Base-by-base conservation (phyloP, 1,139 yeast species). In the Magnusiomyces clavatus region DNA sequence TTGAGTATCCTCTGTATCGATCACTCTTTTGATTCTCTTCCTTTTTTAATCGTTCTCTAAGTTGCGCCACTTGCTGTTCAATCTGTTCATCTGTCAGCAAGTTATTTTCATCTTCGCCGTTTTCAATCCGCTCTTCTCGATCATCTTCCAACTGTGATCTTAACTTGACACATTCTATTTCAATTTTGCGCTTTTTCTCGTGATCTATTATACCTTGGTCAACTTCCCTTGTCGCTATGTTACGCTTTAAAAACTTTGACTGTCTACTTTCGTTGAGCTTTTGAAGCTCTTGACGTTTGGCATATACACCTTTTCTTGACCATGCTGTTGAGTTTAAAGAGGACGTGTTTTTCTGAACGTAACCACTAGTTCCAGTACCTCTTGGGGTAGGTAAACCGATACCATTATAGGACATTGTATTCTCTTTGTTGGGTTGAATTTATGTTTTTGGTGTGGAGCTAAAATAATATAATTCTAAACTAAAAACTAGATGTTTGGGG, bases 321-420 rank as follows among this genome's bases (percentile, higher is more conserved):
- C 48, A 50, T 8, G 24, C 63, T 44, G 58, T 61, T 55, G 49
- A 63, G 53, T 58, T 66, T 49, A 56, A 46, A 13, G 70, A 60
- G 0, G 78, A 69, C 6, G 71, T 57, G 57, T 76, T 83, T 52
- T 74, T 70, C 62, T 82, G 85, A 3, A 85, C 74, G 61, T 77
- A 75, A 0, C 94, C 94, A 43, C 84, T 82, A 1, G 92, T 84
- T 0, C 87, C 87, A 0, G 85, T 73, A 0, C 94, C 94, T 52
- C 87, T 69, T 0, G 85, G 80, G 0, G 83, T 77, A 47, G 74
- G 74, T 31, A 83, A 70, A 0, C 89, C 89, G 49, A 84, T 75
- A 17, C 86, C 84, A 64, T 81, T 82, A 63, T 80, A 81, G 19
- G 86, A 78, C 87, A 82, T 37, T 50, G 11, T 14, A 43, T 12